Base-by-base conservation (phyloP, 1,284 basidiomycete genomes). In the Malassezia dermatis region DNA sequence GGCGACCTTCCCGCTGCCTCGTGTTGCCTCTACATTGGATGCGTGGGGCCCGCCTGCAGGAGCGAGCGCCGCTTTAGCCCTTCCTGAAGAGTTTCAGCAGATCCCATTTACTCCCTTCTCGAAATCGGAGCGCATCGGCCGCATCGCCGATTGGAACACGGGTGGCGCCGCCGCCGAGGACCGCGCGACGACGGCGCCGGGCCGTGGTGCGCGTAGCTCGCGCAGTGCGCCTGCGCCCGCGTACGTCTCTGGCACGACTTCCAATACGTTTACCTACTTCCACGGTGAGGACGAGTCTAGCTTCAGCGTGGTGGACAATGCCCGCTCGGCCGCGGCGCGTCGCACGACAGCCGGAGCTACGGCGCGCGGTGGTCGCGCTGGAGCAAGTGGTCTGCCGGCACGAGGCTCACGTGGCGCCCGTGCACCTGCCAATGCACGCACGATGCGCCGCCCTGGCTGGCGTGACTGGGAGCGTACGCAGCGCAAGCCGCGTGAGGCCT, bases 211-310 rank as follows among this genome's bases (percentile, higher is more conserved):
- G 43, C 62, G 62, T 48, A 43, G 44, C 24, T 41, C 53, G 13
- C 45, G 48, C 35, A 48, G 44, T 28, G 49, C 42, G 2, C 41
- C 45, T 3, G 48, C 46, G 19, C 51, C 43, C n/a, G 30, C 43
- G 6, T 42, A 43, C 7, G 50, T 44, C 17, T 49, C 37, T 12
- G 62, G 64, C 27, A 65, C 63, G n/a, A 60, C 62, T 17, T 58
- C 60, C 27, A 91, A 84, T 69, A 89, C 89, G n/a, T 96, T 96
- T 75, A 88, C 89, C 26, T 95, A 95, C 78, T 91, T 93, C 79
- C 91, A 96, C 78, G 90, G 88, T 62, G 93, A 98, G 77, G 93
- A 99, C 75, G 94, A 98, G 78, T 88, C 89, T 26, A 88, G 85
- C 56, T 99, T 99, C 82, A 93, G 88, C 41, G 81, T 99, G 48